phyloP scores from a whole-genome alignment of 345 rosid species.

The Carallia brachiata region DNA sequence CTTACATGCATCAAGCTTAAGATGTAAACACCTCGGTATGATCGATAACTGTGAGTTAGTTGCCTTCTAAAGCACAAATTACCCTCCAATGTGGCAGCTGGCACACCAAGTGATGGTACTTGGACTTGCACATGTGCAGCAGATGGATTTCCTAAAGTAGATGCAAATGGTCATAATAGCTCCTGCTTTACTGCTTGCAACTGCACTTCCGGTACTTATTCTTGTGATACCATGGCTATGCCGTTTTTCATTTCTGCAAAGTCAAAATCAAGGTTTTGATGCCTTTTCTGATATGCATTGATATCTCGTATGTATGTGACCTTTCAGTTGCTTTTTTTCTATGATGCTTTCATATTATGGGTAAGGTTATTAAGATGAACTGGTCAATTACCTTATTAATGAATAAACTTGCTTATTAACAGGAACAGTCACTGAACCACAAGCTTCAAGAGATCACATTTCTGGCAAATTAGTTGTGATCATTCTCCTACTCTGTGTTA shows the following conservation, averaged over 20 bases:
- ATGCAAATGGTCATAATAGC: conserved; percentile 34
- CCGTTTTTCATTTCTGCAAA: too few species aligned
- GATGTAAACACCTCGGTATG: neutral
- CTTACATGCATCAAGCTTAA: too few species aligned
- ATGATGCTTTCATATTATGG: too few species aligned
- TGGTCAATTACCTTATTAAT: conserved; percentile 14
- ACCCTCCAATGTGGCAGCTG: conserved; percentile 31
- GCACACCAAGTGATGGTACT: conserved; percentile 34
- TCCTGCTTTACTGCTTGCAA: conserved; percentile 84
- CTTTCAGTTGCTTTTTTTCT: too few species aligned
- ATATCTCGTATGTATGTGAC: too few species aligned
- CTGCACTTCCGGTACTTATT: conserved; percentile 73
- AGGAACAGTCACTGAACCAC: conserved; percentile 43
- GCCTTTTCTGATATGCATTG: too few species aligned
- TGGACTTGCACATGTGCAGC: conserved; percentile 77
- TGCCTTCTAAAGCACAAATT: conserved; percentile 2
- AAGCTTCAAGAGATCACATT: conserved; percentile 43
- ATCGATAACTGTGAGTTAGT: neutral
- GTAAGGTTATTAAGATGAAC: too few species aligned
- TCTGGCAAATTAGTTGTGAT: conserved; percentile 56
- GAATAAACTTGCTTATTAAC: conserved; percentile 25
- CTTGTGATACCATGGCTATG: too few species aligned
- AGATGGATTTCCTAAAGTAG: conserved; percentile 71
- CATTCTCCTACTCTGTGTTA: conserved; percentile 52
- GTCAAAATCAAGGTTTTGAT: too few species aligned